Evolutionary conservation across 108 stramenopile genomes (phyloP), one percentile per base, ranked within the genome.

Genomic region (Mediolabrus comicus): DNA sequence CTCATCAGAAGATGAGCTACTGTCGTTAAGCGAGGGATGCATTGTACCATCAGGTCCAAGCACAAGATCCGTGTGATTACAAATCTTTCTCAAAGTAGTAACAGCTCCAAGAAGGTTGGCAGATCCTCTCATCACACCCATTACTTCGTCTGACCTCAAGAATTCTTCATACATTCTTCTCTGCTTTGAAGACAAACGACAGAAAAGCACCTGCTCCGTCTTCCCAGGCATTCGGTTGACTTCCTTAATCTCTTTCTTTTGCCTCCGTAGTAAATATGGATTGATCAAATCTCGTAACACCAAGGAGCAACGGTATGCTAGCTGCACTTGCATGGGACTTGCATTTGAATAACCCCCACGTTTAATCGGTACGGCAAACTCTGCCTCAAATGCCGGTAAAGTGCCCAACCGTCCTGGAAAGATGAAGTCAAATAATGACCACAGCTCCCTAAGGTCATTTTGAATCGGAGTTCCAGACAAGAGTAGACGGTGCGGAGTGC

Each of bases 361-460:
- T 58, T 91, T 88, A 51, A 99, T 99, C 4, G 99, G 98, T 28
- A 75, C 84, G 5, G 93, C 92, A 67, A 98, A 97, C 53, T 97
- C 95, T 17, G 83, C 62, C 57, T 97, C 97, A 75, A 99, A 99
- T n/a, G 95, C 89, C 7, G 92, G 93, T 13, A 97, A 77, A 3
- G 94, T 97, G n/a, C 99, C 99, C 14, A 99, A 81, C 34, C 96
- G 68, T 41, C 98, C 97, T 17, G 98, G 98, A 59, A 97, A 87
- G 3, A 98, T 90, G 77, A 98, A 99, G 68, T 99, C 97, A 64
- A 99, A 92, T 24, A 99, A 69, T 27, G 92, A 79, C 97, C 97
- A 98, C 19, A 98, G 72, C 80, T 97, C 97, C 31, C 89, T 87
- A 49, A 99, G 86, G 82, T 98, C 96, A 79, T 99, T 99, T 84